Percentiles rank a stretch among this genome's conserved stretches.
Conservation (phyloP, 2,329 filamentous ascomycete genomes). For the Juglanconis sp. region DNA sequence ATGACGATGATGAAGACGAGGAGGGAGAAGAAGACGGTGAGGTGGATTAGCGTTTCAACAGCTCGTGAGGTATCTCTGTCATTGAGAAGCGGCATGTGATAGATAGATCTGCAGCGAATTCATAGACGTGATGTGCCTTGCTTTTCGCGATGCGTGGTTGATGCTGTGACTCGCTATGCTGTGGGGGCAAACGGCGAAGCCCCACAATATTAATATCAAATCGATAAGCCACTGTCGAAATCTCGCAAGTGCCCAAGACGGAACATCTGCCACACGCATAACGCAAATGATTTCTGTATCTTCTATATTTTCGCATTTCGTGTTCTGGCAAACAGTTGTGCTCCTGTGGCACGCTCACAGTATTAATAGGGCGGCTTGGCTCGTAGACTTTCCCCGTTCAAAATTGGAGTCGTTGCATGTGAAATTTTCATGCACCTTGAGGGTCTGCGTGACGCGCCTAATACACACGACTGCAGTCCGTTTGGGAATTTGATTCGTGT, state of each 20-base stretch:
- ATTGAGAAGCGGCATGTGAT: not conserved
- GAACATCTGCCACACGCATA: not conserved
- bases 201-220: not conserved
- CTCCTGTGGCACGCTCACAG: not conserved
- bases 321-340: not conserved
- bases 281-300: not conserved
- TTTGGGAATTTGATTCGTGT: no score
- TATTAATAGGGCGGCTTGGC: conserved; percentile 6
- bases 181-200: not conserved
- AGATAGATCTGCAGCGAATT: not conserved
- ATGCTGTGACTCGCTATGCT: not conserved
- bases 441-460: no score
- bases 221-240: conserved; percentile 3
- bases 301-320: not conserved
- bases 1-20: conserved; percentile 53
- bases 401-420: conserved; percentile 14
- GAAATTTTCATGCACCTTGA: conserved; percentile 12
- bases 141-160: not conserved
- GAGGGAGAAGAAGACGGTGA: conserved; percentile 36
- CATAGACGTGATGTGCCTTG: not conserved
- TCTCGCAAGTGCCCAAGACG: conserved; percentile 2
- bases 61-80: not conserved
- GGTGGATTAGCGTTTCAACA: conserved; percentile 11
- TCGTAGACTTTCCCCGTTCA: conserved; percentile 12
- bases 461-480: no score